Conservation (phyloP, 2,329 filamentous ascomycete species). For the Ophiocordyceps unilateralis region DNA sequence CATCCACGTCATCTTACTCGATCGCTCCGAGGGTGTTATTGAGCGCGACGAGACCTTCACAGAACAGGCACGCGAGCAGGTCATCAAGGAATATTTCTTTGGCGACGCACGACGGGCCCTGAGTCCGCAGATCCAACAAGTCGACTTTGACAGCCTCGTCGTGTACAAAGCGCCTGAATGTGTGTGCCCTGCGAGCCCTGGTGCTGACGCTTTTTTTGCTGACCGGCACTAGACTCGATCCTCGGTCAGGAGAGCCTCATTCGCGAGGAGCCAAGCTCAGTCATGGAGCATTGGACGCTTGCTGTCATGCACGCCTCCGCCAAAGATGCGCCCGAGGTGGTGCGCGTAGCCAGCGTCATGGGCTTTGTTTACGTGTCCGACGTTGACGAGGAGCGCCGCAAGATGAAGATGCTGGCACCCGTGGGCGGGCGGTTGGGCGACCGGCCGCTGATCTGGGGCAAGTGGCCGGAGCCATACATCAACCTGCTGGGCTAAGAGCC, state of each 20-base stretch:
- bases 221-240: neutral
- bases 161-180: slow-evolving; percentile 55
- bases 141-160: slow-evolving; percentile 57
- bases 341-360: slow-evolving; percentile 70
- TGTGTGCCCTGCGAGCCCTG: slow-evolving; percentile 15
- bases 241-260: slow-evolving; percentile 28
- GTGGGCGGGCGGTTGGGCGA: slow-evolving; percentile 67
- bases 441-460: slow-evolving; percentile 66
- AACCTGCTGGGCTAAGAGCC: slow-evolving; percentile 46
- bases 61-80: slow-evolving; percentile 54
- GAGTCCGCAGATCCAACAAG: slow-evolving; percentile 72
- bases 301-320: slow-evolving; percentile 66
- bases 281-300: slow-evolving; percentile 65
- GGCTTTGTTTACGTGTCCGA: slow-evolving; percentile 89
- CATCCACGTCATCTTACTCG: slow-evolving; percentile 59
- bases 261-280: slow-evolving; percentile 44
- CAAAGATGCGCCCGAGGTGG: slow-evolving; percentile 50
- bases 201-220: neutral
- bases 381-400: slow-evolving; percentile 69
- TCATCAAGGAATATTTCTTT: slow-evolving; percentile 90
- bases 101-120: slow-evolving; percentile 61
- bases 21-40: slow-evolving; percentile 74
- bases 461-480: slow-evolving; percentile 72
- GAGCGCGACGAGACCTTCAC: slow-evolving; percentile 59
- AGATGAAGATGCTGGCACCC: slow-evolving; percentile 67